A percentile compares a stretch with the other conserved stretches of the same genome.
Conservation (phyloP, 1,284 basidiomycete genomes). For the Rhodotorula sp. region DNA sequence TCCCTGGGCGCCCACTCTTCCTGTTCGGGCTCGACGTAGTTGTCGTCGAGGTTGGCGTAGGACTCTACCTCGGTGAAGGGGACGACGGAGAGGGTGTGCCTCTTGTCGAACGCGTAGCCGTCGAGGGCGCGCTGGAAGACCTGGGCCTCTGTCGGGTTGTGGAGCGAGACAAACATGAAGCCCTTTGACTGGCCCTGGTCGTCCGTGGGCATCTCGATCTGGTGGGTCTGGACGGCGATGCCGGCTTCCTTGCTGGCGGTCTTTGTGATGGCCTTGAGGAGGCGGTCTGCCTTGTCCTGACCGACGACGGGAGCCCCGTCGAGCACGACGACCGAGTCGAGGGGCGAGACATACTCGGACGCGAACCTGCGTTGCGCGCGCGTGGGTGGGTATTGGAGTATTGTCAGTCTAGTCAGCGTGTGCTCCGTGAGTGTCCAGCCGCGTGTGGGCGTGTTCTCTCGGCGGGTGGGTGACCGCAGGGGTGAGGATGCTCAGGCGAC, state of each 20-base stretch:
- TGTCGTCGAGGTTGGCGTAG: slow-evolving; percentile 76
- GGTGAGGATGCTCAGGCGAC: neutral
- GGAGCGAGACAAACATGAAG: slow-evolving; percentile 87
- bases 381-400: slow-evolving; percentile 1
- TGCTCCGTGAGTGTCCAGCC: too few relatives aligned
- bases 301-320: slow-evolving; percentile 51
- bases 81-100: slow-evolving; percentile 86
- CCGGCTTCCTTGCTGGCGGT: slow-evolving; percentile 50
- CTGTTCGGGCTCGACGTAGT: slow-evolving; percentile 73
- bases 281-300: slow-evolving; percentile 49
- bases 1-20: slow-evolving; percentile 85
- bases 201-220: slow-evolving; percentile 51
- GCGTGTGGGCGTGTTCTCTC: neutral
- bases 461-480: neutral
- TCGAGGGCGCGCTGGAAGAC: slow-evolving; percentile 78
- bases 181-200: slow-evolving; percentile 54
- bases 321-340: slow-evolving; percentile 53
- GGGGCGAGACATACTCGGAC: slow-evolving; percentile 49
- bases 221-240: slow-evolving; percentile 46
- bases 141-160: slow-evolving; percentile 74
- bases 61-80: slow-evolving; percentile 90
- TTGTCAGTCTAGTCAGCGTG: neutral
- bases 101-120: slow-evolving; percentile 85
- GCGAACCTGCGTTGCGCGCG: slow-evolving; percentile 39
- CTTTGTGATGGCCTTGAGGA: slow-evolving; percentile 51